phyloP scores from a whole-genome alignment of 371 early-diverging fungal species.

The Mucor piriformis region DNA sequence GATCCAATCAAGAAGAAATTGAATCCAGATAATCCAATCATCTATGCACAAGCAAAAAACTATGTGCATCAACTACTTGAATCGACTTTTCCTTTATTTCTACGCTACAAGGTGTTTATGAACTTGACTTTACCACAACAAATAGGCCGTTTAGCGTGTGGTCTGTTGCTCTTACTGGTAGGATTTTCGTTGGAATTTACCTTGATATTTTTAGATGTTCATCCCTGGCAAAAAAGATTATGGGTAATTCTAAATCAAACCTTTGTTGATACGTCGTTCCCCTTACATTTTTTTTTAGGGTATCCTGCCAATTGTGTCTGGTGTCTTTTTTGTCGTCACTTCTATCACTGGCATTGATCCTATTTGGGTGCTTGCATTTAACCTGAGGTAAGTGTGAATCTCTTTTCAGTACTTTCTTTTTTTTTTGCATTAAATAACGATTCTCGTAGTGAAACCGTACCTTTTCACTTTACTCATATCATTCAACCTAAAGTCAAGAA shows the following conservation, averaged over 20 bases:
- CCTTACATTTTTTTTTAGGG: conserved; percentile 27
- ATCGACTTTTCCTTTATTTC: conserved; percentile 58
- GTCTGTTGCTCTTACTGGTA: conserved; percentile 51
- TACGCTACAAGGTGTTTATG: conserved; percentile 57
- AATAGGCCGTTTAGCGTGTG: conserved; percentile 48
- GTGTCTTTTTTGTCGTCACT: conserved; percentile 39
- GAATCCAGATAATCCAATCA: conserved; percentile 39
- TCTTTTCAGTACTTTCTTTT: too few relatives aligned
- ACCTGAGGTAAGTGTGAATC: conserved; percentile 35
- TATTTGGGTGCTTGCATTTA: conserved; percentile 44
- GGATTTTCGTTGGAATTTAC: conserved; percentile 61
- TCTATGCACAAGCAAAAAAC: conserved; percentile 58
- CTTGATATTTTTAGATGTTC: conserved; percentile 60
- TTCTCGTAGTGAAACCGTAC: conserved; percentile 42
- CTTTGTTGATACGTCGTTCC: too few relatives aligned
- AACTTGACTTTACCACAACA: conserved; percentile 63
- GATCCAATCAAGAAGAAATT: conserved; percentile 14
- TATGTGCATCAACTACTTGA: conserved; percentile 58
- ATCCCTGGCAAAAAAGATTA: conserved; percentile 51
- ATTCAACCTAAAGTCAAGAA: conserved; percentile 32
- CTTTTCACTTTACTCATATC: conserved; percentile 44
- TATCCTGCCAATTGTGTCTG: conserved; percentile 40
- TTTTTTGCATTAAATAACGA: background rate
- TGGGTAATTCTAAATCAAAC: conserved; percentile 49
- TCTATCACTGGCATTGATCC: conserved; percentile 49